Evolutionary conservation across 257 asterid species (phyloP).

Genomic region (Sherardia arvensis): DNA sequence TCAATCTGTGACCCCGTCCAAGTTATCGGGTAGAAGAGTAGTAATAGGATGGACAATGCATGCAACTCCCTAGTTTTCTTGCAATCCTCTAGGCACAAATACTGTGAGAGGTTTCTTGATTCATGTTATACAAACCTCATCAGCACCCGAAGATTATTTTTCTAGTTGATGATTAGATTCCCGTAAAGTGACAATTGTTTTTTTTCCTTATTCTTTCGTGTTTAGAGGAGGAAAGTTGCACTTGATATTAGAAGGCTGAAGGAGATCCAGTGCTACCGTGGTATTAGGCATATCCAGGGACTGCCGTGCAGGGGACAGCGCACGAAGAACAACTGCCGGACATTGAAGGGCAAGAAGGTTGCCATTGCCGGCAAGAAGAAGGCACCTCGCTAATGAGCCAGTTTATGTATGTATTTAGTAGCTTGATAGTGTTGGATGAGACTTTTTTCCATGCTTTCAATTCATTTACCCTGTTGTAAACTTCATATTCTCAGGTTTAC

Average conservation of each 20-base stretch:
- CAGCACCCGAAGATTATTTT: background rate
- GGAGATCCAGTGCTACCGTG: constrained; percentile 96
- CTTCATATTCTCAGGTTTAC: background rate
- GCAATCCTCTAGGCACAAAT: background rate
- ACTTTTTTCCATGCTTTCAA: background rate
- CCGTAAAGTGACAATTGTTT: background rate
- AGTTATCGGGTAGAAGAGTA: background rate
- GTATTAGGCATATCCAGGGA: constrained; percentile 80
- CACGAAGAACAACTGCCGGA: constrained; percentile 89
- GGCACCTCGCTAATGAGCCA: constrained; percentile 26
- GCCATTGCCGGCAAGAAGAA: constrained; percentile 90
- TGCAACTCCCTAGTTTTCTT: background rate
- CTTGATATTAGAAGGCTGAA: constrained; percentile 79
- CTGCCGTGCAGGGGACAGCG: constrained; percentile 95
- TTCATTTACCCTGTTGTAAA: background rate
- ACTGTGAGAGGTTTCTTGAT: background rate
- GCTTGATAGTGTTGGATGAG: background rate
- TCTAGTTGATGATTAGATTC: background rate
- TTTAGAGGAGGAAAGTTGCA: constrained; percentile 81
- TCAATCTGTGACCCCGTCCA: background rate
- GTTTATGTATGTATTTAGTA: background rate
- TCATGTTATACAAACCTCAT: background rate
- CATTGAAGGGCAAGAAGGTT: constrained; percentile 84
- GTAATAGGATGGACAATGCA: background rate
- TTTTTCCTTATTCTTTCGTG: background rate